A percentile compares a stretch with the other conserved stretches of the same genome.
phyloP scores from a whole-genome alignment of 495 filamentous ascomycete genomes.

The Penicillium cataractarum region DNA sequence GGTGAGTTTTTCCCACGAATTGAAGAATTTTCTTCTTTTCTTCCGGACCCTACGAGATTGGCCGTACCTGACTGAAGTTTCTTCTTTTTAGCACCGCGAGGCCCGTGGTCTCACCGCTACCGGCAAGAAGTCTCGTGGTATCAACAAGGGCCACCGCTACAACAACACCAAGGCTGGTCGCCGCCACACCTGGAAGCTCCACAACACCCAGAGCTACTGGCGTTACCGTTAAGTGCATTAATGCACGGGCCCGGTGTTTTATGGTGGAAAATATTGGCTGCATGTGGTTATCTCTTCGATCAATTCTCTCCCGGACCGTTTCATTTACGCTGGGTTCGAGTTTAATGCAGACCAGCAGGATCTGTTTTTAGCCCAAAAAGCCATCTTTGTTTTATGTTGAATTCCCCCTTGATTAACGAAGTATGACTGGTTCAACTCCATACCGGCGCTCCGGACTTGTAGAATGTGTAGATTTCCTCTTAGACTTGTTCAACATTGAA shows the following conservation, averaged over 20 bases:
- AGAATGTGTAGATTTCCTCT: slow-evolving; percentile 5
- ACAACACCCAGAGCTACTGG: slow-evolving; percentile 97
- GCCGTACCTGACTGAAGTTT: slow-evolving; percentile 28
- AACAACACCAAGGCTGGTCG: slow-evolving; percentile 95
- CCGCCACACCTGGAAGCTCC: slow-evolving; percentile 99
- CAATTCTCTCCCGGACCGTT: slow-evolving; percentile 39
- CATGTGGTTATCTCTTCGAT: slow-evolving; percentile 46
- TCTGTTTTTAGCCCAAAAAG: slow-evolving; percentile 53
- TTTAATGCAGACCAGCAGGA: slow-evolving; percentile 47
- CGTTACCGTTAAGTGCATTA: slow-evolving; percentile 66
- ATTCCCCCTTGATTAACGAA: slow-evolving; percentile 47
- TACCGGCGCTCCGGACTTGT: slow-evolving; percentile 18
- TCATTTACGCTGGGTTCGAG: slow-evolving; percentile 39
- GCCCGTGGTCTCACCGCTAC: slow-evolving; percentile 93
- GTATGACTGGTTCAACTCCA: slow-evolving; percentile 46
- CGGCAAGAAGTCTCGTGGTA: slow-evolving; percentile 98
- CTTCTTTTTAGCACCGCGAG: slow-evolving; percentile 77
- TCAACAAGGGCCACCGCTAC: slow-evolving; percentile 98
- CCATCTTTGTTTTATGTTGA: slow-evolving; percentile 40
- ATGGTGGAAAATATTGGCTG: slow-evolving; percentile 41
- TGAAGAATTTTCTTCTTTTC: not conserved
- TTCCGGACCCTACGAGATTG: not conserved
- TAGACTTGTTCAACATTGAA: not conserved
- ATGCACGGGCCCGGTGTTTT: slow-evolving; percentile 30
- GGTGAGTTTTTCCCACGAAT: slow-evolving; percentile 42